Conservation (phyloP, 2,329 filamentous ascomycete species). For the Colletotrichum falcatum region DNA sequence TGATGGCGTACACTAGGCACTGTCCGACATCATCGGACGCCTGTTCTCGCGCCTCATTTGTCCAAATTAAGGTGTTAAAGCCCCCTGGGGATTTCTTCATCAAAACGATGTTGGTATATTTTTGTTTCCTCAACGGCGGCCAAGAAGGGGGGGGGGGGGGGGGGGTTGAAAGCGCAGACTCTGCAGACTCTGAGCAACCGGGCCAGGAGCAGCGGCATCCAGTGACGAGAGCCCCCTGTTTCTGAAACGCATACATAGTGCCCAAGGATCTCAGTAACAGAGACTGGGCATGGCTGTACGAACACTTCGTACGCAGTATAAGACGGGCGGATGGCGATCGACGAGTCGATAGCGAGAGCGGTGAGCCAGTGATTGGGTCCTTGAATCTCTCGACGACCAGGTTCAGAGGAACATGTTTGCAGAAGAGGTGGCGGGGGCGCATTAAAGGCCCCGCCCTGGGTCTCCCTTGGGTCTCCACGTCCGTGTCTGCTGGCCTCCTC, state of each 20-base stretch:
- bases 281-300: not conserved
- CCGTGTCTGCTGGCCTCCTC: constrained; percentile 14
- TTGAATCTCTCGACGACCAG: constrained; percentile 6
- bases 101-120: constrained; percentile 25
- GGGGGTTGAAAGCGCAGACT: not conserved
- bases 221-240: not conserved
- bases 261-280: not conserved
- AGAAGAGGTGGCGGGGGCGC: constrained; percentile 29
- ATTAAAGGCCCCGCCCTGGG: constrained; percentile 24
- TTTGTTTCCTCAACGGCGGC: constrained; percentile 34
- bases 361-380: constrained; percentile 27
- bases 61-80: constrained; percentile 38
- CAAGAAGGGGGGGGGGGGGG: not conserved
- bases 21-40: constrained; percentile 30
- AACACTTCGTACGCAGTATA: no score
- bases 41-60: constrained; percentile 33
- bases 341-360: constrained; percentile 18
- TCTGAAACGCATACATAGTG: not conserved
- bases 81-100: constrained; percentile 30
- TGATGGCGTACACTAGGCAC: constrained; percentile 19
- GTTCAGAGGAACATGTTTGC: constrained; percentile 12
- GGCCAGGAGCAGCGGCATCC: no score
- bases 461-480: constrained; percentile 24
- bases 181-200: not conserved
- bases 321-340: constrained; percentile 3